phyloP scores from a whole-genome alignment of 1,139 yeast genomes.

The Yamadazyma friedrichii region DNA sequence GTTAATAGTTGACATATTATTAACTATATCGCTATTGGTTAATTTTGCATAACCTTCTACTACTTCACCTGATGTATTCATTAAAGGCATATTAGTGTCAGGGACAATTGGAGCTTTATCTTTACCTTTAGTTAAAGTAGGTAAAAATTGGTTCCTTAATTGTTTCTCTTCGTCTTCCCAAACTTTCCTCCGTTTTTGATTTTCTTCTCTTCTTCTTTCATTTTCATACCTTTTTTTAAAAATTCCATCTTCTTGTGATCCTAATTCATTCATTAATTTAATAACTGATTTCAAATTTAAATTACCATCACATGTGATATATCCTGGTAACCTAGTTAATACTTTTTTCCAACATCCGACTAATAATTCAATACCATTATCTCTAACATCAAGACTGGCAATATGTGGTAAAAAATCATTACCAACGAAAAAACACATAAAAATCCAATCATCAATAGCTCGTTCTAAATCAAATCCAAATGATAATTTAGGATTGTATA shows the following conservation, averaged over 20 bases:
- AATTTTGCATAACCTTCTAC: slow-evolving; percentile 65
- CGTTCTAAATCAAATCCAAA: slow-evolving; percentile 87
- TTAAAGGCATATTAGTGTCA: slow-evolving; percentile 71
- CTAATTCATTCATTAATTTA: slow-evolving; percentile 60
- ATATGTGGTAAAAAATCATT: slow-evolving; percentile 97
- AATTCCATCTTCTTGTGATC: slow-evolving; percentile 76
- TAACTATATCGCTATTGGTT: slow-evolving; percentile 71
- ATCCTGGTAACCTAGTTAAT: slow-evolving; percentile 66
- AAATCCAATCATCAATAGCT: slow-evolving; percentile 98
- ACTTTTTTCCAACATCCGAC: slow-evolving; percentile 80
- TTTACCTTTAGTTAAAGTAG: slow-evolving; percentile 55
- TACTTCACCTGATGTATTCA: slow-evolving; percentile 65
- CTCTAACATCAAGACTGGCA: slow-evolving; percentile 93
- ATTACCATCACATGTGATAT: slow-evolving; percentile 86
- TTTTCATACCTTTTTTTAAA: slow-evolving; percentile 67
- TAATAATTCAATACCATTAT: slow-evolving; percentile 83
- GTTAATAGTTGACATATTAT: slow-evolving; percentile 63
- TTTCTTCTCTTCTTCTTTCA: slow-evolving; percentile 65
- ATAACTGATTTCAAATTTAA: slow-evolving; percentile 78
- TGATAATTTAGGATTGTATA: slow-evolving; percentile 65
- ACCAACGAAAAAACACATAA: slow-evolving; percentile 98
- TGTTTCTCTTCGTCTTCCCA: slow-evolving; percentile 43
- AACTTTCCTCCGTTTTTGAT: slow-evolving; percentile 56
- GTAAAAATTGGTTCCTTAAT: slow-evolving; percentile 32
- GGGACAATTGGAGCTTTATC: slow-evolving; percentile 78